Conservation (phyloP, 495 filamentous ascomycete species). For the Tuber umbilicatum region DNA sequence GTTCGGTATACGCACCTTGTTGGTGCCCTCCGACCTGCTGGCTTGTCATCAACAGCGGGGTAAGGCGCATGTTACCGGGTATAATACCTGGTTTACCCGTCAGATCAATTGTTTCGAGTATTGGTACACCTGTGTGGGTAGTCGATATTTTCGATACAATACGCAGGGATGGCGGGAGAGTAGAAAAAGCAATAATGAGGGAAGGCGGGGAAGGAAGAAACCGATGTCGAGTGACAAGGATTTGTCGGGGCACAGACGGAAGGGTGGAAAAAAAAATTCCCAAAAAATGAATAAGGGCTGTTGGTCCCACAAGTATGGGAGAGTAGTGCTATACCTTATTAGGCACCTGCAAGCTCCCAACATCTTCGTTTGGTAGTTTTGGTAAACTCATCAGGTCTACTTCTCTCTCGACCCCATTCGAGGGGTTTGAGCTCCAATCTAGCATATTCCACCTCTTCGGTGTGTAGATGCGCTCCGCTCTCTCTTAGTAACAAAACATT, state of each 20-base stretch:
- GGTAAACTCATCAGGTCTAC: background rate
- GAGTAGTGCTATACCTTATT: slow-evolving; percentile 12
- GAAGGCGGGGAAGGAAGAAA: background rate
- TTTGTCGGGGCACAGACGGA: slow-evolving; percentile 1
- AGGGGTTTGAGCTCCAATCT: background rate
- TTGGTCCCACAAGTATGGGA: background rate
- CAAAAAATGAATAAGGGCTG: slow-evolving; percentile 17
- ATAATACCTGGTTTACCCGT: slow-evolving; percentile 1
- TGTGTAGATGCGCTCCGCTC: slow-evolving; percentile 65
- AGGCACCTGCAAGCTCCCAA: slow-evolving; percentile 35
- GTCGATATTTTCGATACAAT: background rate
- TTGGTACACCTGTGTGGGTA: background rate
- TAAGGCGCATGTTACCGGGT: background rate
- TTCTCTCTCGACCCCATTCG: background rate
- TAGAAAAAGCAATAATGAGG: background rate
- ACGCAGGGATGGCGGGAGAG: background rate
- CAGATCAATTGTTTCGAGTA: background rate
- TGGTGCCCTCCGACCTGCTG: background rate
- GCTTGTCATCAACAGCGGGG: background rate
- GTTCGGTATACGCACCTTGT: background rate
- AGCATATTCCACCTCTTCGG: slow-evolving; percentile 38
- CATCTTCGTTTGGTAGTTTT: slow-evolving; percentile 24
- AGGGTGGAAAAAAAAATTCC: background rate
- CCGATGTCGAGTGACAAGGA: background rate
- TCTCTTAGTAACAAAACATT: slow-evolving; percentile 60